Base-by-base conservation (phyloP, 345 rosid genomes). In the Passiflora organensis region DNA sequence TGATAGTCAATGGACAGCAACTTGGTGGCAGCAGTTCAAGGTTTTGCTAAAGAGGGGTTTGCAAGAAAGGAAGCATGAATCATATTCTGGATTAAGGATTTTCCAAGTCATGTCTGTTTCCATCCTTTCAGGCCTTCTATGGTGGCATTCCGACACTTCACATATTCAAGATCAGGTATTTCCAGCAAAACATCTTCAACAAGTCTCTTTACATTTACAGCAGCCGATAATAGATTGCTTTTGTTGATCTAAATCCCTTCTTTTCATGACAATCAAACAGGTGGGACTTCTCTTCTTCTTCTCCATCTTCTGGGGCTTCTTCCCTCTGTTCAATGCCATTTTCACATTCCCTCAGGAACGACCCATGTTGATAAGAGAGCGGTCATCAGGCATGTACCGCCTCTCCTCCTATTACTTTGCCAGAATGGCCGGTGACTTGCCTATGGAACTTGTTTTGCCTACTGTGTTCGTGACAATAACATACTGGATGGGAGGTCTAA, bases 401-500 rank as follows among this genome's bases (percentile, higher is more conserved):
- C 87, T 91, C 17, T 91, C 96, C 10, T 85, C 98, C 32, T 91
- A 87, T 49, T 91, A 78, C 70, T 72, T 85, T 15, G 88, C 95
- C 2, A 69, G 93, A 48, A 82, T 70, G 10, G 88, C 75, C 0
- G 98, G 98, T 1, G 98, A 91, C 74, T 74, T 91, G 51, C 96
- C 98, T 1, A 91, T 91, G 96, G 98, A 91, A 67, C 93, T 91
- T 5, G 79, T 91, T 58, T 86, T 91, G 46, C 98, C 98, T 5
- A 82, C 95, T 0, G 75, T 82, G 22, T 91, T 87, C 23, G 78
- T 83, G 6, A 80, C 88, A 2, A 24, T 87, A 39, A 65, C 93
- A 2, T 91, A 91, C 64, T 91, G 98, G 98, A 91, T 87, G 96
- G 96, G 93, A 0, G 96, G 96, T 32, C 96, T 91, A 19, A 91